phyloP scores from a whole-genome alignment of 2,329 filamentous ascomycete genomes.

The Aspergillus persii region DNA sequence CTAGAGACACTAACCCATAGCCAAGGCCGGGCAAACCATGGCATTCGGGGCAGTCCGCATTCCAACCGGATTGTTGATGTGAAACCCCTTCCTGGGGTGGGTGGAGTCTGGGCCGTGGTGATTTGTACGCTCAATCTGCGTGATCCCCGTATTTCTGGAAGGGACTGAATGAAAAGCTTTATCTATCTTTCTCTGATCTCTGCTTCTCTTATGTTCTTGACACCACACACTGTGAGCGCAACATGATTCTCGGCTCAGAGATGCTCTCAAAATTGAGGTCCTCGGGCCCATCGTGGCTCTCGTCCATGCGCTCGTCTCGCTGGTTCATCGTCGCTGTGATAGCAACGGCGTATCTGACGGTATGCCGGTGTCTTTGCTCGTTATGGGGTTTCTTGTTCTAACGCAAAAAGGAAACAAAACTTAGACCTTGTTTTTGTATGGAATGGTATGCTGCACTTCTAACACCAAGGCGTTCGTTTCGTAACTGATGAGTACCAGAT shows the following conservation, averaged over 20 bases:
- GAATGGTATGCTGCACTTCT: conserved; percentile 1
- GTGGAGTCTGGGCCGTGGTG: neutral
- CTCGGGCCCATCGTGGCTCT: neutral
- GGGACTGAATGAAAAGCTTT: neutral
- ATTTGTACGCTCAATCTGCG: neutral
- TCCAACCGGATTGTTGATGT: neutral
- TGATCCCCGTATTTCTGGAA: neutral
- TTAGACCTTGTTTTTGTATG: conserved; percentile 6
- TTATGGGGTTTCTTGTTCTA: neutral
- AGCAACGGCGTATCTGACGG: neutral
- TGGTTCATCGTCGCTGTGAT: neutral
- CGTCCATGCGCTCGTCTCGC: neutral
- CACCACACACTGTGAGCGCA: neutral
- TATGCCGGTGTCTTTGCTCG: neutral
- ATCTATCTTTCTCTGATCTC: neutral
- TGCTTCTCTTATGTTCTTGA: neutral
- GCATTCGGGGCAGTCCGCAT: neutral
- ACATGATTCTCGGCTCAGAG: neutral
- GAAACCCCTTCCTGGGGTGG: neutral
- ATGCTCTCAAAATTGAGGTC: neutral
- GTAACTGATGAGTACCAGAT: conserved; percentile 1
- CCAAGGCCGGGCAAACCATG: neutral
- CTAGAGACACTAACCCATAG: neutral
- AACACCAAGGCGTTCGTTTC: neutral
- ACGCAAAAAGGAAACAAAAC: neutral